Conservation (phyloP, 2,329 filamentous ascomycete species). For the Phaeophleospora eucalypticola region DNA sequence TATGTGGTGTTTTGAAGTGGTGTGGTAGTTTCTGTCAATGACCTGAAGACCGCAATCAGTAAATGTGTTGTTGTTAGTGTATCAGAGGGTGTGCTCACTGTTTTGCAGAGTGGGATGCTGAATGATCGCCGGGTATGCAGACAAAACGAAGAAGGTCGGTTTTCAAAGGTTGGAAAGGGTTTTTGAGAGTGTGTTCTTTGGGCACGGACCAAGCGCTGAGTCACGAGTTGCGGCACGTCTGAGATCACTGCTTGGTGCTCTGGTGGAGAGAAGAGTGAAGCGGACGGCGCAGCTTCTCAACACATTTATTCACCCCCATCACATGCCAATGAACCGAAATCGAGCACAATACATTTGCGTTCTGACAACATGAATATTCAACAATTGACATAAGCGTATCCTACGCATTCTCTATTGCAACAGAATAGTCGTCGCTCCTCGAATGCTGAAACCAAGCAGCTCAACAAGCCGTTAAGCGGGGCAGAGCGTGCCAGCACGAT, state of each 20-base stretch:
- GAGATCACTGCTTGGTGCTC: background rate
- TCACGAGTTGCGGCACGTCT: background rate
- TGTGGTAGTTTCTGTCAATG: conserved; percentile 13
- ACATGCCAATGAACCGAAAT: too few relatives aligned
- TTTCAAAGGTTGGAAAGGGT: background rate
- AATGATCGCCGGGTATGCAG: conserved; percentile 26
- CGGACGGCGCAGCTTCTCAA: background rate
- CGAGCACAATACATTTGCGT: background rate
- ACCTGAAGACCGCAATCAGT: conserved; percentile 3
- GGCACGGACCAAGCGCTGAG: background rate
- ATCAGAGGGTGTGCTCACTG: conserved; percentile 3
- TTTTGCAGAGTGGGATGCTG: conserved; percentile 23
- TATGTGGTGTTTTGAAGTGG: conserved; percentile 22
- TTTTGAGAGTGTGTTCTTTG: background rate
- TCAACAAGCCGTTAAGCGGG: too few relatives aligned
- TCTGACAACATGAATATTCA: too few relatives aligned
- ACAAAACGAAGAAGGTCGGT: conserved; percentile 8
- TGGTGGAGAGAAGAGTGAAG: background rate
- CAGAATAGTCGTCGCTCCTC: too few relatives aligned
- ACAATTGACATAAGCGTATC: too few relatives aligned
- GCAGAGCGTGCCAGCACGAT: too few relatives aligned
- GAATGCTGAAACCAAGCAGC: too few relatives aligned
- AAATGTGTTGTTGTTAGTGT: background rate
- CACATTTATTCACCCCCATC: background rate
- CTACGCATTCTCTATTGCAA: too few relatives aligned